Evolutionary conservation across 2,329 filamentous ascomycete genomes (phyloP).

Genomic region (Colletotrichum tanaceti): DNA sequence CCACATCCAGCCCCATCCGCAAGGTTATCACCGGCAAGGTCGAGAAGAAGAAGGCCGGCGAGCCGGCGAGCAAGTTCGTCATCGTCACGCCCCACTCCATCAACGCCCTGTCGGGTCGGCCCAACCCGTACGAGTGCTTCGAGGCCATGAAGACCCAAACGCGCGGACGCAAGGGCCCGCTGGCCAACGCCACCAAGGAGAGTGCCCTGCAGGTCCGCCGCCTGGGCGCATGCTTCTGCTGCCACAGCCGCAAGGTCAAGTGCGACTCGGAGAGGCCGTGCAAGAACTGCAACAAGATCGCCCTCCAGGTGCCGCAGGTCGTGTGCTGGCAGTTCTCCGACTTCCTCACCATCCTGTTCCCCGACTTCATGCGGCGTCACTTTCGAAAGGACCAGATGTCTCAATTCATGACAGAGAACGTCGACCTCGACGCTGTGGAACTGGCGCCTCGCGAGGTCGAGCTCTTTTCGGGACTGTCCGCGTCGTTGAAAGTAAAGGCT

Average conservation of each 20-base stretch:
- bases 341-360: slow-evolving; percentile 64
- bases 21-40: slow-evolving; percentile 59
- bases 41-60: slow-evolving; percentile 56
- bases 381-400: slow-evolving; percentile 63
- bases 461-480: slow-evolving; percentile 62
- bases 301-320: slow-evolving; percentile 61
- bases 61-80: slow-evolving; percentile 58
- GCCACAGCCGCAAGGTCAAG: slow-evolving; percentile 69
- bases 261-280: slow-evolving; percentile 68
- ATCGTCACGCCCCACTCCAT: slow-evolving; percentile 67
- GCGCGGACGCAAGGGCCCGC: slow-evolving; percentile 66
- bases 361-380: slow-evolving; percentile 62
- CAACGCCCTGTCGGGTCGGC: slow-evolving; percentile 60
- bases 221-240: slow-evolving; percentile 69
- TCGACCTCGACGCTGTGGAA: slow-evolving; percentile 56
- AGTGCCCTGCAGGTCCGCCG: slow-evolving; percentile 66
- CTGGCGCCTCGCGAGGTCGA: slow-evolving; percentile 55
- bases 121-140: slow-evolving; percentile 67
- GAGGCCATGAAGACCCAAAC: slow-evolving; percentile 65
- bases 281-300: slow-evolving; percentile 66
- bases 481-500: slow-evolving; percentile 60
- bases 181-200: slow-evolving; percentile 66
- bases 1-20: slow-evolving; percentile 51
- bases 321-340: slow-evolving; percentile 71
- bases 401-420: slow-evolving; percentile 61